Evolutionary conservation across 495 filamentous ascomycete species (phyloP).

Genomic region (Hypomontagnella monticulosa): DNA sequence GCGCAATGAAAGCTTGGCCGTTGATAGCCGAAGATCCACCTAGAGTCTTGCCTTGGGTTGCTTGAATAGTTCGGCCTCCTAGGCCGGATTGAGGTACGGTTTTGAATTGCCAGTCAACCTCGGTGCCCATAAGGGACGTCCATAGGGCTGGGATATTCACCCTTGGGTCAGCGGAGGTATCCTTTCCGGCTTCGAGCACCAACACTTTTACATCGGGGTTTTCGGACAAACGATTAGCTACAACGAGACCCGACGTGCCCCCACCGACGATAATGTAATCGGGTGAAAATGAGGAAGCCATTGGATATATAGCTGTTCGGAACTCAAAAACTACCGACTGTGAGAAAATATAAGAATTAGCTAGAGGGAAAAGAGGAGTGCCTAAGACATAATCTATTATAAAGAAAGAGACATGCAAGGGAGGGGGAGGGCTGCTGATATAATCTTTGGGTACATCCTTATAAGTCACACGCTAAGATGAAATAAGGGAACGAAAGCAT

Average conservation of each 20-base stretch:
- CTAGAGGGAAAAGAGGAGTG: too few relatives aligned
- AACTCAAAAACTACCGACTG: too few relatives aligned
- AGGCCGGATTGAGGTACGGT: conserved; percentile 44
- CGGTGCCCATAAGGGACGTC: conserved; percentile 24
- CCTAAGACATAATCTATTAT: too few relatives aligned
- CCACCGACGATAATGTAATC: conserved; percentile 44
- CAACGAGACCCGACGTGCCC: conserved; percentile 57
- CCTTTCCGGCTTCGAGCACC: conserved; percentile 56
- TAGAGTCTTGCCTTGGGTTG: conserved; percentile 52
- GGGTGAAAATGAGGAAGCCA: neutral
- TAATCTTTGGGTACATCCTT: too few relatives aligned
- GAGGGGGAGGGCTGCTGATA: too few relatives aligned
- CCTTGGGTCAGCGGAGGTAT: conserved; percentile 18
- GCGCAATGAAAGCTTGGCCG: conserved; percentile 20
- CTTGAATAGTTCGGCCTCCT: too few relatives aligned
- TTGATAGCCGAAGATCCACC: conserved; percentile 40
- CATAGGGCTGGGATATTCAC: conserved; percentile 42
- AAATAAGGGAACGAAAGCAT: too few relatives aligned
- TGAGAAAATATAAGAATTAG: too few relatives aligned
- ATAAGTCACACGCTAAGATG: too few relatives aligned
- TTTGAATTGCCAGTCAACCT: conserved; percentile 26
- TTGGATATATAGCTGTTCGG: too few relatives aligned
- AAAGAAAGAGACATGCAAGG: too few relatives aligned
- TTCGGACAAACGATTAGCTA: conserved; percentile 59
- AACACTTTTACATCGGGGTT: conserved; percentile 50